Conservation (phyloP, 805 yeast genomes). For the Helenozyma rhizophorensis region DNA sequence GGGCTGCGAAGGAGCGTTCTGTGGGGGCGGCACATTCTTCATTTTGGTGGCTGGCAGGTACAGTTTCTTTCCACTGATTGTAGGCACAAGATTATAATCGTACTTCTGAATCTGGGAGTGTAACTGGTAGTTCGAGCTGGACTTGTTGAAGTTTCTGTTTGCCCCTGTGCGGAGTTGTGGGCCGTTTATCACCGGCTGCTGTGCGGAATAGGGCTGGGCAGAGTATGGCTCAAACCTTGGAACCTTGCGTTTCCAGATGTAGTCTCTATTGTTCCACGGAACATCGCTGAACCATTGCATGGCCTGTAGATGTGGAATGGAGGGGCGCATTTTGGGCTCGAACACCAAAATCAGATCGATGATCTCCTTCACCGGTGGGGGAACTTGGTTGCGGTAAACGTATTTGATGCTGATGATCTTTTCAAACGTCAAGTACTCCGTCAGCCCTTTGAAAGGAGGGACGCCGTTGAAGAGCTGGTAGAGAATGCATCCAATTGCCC, state of each 20-base stretch:
- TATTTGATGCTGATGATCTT: constrained; percentile 78
- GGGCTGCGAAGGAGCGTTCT: no score
- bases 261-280: constrained; percentile 37
- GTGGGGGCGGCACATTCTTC: constrained; percentile 14
- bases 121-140: constrained; percentile 34
- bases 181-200: constrained; percentile 1
- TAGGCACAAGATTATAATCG: constrained; percentile 29
- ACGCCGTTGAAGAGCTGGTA: constrained; percentile 77
- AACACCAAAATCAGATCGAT: constrained; percentile 30
- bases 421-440: constrained; percentile 84
- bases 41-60: constrained; percentile 33
- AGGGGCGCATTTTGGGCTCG: constrained; percentile 29
- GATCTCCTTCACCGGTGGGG: constrained; percentile 24
- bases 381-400: constrained; percentile 36
- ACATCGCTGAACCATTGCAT: constrained; percentile 35
- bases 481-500: constrained; percentile 91
- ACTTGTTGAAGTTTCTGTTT: constrained; percentile 33
- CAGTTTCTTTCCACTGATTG: constrained; percentile 24
- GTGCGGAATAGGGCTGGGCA: not conserved
- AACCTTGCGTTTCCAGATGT: constrained; percentile 32
- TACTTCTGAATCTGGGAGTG: constrained; percentile 34
- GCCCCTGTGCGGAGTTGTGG: constrained; percentile 33
- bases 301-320: constrained; percentile 30
- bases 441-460: constrained; percentile 86
- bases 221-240: constrained; percentile 25